phyloP scores from a whole-genome alignment of 148 eudicot species.

The Camellia lanceoleosa region DNA sequence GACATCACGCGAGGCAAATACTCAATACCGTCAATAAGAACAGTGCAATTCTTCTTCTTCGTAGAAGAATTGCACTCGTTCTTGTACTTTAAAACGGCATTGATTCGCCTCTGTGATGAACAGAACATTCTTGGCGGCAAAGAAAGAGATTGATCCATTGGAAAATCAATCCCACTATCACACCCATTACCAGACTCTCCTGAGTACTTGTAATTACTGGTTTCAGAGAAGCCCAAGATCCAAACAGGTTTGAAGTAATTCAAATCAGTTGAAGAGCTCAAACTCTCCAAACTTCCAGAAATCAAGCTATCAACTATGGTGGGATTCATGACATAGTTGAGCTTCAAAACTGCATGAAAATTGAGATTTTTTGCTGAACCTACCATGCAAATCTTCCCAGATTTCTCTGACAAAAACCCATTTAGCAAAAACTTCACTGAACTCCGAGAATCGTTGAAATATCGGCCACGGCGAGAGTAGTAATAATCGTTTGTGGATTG shows the following conservation, averaged over 20 bases:
- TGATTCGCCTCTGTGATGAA: not conserved
- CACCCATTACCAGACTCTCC: conserved; percentile 3
- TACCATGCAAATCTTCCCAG: conserved; percentile 23
- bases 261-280: conserved; percentile 11
- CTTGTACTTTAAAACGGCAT: not conserved
- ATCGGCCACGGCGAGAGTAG: no score
- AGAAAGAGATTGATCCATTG: not conserved
- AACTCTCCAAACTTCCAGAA: conserved; percentile 23
- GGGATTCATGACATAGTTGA: not conserved
- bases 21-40: not conserved
- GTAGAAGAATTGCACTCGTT: conserved; percentile 3
- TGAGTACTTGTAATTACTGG: conserved; percentile 18
- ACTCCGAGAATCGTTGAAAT: no score
- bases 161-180: conserved; percentile 9
- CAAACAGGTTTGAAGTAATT: conserved; percentile 23
- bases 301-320: conserved; percentile 9
- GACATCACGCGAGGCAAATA: conserved; percentile 14
- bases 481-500: not conserved
- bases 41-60: conserved; percentile 10
- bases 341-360: conserved; percentile 18
- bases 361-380: conserved; percentile 19
- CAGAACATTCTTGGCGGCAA: conserved; percentile 11
- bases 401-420: conserved; percentile 24
- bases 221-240: not conserved
- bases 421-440: not conserved